phyloP scores from a whole-genome alignment of 768 basidiomycete genomes.

The Leccinum disarticulatum region DNA sequence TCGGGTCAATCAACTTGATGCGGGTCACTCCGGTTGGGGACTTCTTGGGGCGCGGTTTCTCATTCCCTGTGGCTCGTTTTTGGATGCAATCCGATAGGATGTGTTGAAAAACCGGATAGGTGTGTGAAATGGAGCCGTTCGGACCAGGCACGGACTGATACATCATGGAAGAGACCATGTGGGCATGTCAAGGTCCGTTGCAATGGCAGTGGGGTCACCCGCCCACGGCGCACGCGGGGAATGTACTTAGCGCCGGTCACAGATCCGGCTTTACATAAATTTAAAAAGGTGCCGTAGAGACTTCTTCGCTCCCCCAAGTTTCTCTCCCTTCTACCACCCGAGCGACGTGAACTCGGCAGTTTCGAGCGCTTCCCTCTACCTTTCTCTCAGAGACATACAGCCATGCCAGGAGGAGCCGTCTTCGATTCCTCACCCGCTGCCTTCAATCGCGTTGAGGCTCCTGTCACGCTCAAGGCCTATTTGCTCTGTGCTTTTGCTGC shows the following conservation, averaged over 20 bases:
- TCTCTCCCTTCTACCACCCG: neutral
- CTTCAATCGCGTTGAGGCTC: constrained; percentile 18
- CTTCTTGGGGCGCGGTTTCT: neutral
- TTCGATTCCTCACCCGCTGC: neutral
- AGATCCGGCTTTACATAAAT: constrained; percentile 1
- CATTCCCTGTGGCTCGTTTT: neutral
- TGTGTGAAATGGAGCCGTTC: constrained; percentile 1
- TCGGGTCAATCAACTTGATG: neutral
- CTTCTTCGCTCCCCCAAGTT: neutral
- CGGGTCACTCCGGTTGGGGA: neutral
- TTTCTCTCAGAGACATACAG: neutral
- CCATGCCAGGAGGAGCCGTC: constrained; percentile 19
- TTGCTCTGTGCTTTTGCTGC: constrained; percentile 34
- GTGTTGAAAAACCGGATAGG: neutral
- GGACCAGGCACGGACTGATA: constrained; percentile 9
- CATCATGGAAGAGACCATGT: constrained; percentile 12
- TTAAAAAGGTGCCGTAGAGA: neutral
- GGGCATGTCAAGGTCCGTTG: constrained; percentile 22
- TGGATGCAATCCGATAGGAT: neutral
- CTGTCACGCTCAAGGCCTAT: constrained; percentile 27
- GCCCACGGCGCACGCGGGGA: constrained; percentile 13
- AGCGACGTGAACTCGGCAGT: neutral
- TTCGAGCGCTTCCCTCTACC: constrained; percentile 2
- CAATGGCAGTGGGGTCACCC: constrained; percentile 18
- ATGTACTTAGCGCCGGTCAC: constrained; percentile 2